Evolutionary conservation across 202 grass and related monocot genomes (phyloP).

Genomic region (Carex sylvatica): DNA sequence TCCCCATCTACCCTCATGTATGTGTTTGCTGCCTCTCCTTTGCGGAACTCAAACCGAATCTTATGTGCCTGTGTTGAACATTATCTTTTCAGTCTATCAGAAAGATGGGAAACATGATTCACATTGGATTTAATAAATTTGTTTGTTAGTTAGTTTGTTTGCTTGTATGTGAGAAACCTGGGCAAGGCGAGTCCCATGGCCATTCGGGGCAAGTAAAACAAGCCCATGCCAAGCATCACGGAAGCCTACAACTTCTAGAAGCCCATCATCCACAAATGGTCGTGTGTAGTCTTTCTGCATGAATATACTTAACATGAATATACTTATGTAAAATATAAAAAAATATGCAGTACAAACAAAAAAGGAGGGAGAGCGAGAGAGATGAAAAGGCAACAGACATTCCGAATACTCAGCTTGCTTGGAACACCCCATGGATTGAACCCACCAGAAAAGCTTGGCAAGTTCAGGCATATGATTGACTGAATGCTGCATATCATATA

Average conservation of each 20-base stretch:
- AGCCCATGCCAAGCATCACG: conserved; percentile 85
- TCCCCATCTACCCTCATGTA: conserved; percentile 94
- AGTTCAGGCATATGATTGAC: conserved; percentile 83
- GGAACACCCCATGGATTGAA: conserved; percentile 90
- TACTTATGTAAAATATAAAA: conserved; percentile 1
- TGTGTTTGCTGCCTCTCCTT: conserved; percentile 49
- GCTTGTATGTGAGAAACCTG: conserved; percentile 37
- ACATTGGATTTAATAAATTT: conserved; percentile 1
- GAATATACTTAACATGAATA: conserved; percentile 1
- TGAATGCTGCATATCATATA: conserved; percentile 53
- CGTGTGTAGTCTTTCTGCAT: conserved; percentile 57
- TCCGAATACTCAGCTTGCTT: conserved; percentile 35
- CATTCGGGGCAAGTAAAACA: conserved; percentile 70
- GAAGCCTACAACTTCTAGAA: conserved; percentile 81
- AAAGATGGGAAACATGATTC: not conserved
- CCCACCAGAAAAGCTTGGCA: conserved; percentile 97
- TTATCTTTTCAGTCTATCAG: conserved; percentile 23
- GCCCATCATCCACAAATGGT: conserved; percentile 76
- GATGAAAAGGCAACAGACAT: conserved; percentile 42
- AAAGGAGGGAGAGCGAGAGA: not conserved
- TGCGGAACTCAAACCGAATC: conserved; percentile 76
- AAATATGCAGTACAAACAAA: not conserved
- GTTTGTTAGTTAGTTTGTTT: not conserved
- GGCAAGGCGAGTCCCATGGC: conserved; percentile 82
- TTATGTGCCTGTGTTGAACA: conserved; percentile 37